Evolutionary conservation across 495 filamentous ascomycete genomes (phyloP).

Genomic region (Penicillium malachiteum): DNA sequence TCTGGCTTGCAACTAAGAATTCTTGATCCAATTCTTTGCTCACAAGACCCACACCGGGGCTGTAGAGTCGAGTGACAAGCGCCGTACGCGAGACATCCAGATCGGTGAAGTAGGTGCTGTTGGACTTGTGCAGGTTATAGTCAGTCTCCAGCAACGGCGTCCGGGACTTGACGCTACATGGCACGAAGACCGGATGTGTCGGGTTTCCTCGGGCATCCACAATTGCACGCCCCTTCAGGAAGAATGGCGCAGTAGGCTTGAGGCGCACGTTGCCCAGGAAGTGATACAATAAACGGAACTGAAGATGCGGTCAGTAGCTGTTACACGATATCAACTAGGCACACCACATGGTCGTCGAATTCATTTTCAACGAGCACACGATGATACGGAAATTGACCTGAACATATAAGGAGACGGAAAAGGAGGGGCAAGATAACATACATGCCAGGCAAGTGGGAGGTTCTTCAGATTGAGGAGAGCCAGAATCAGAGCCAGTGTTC

Average conservation of each 20-base stretch:
- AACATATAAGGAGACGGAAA: neutral
- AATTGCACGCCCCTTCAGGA: conserved; percentile 31
- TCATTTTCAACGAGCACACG: neutral
- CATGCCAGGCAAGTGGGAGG: conserved; percentile 63
- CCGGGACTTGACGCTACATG: conserved; percentile 52
- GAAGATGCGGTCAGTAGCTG: conserved; percentile 17
- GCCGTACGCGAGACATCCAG: conserved; percentile 68
- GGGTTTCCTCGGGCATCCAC: conserved; percentile 32
- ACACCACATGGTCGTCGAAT: neutral
- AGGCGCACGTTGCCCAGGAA: conserved; percentile 52
- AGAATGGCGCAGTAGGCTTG: conserved; percentile 37
- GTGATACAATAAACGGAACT: conserved; percentile 52
- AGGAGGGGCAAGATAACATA: conserved; percentile 34
- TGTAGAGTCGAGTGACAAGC: conserved; percentile 58
- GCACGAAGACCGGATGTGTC: conserved; percentile 54
- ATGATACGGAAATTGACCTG: neutral
- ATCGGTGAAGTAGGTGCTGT: conserved; percentile 74
- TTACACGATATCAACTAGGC: conserved; percentile 1
- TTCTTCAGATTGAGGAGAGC: conserved; percentile 61
- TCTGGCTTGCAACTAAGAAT: conserved; percentile 30
- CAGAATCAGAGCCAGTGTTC: conserved; percentile 51
- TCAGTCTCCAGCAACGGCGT: conserved; percentile 58
- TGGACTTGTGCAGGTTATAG: conserved; percentile 72
- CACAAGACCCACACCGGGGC: conserved; percentile 53
- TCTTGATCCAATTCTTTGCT: conserved; percentile 48